A percentile compares a stretch with the other conserved stretches of the same genome.
phyloP scores from a whole-genome alignment of 768 basidiomycete species.

The Scleroderma citrinum region DNA sequence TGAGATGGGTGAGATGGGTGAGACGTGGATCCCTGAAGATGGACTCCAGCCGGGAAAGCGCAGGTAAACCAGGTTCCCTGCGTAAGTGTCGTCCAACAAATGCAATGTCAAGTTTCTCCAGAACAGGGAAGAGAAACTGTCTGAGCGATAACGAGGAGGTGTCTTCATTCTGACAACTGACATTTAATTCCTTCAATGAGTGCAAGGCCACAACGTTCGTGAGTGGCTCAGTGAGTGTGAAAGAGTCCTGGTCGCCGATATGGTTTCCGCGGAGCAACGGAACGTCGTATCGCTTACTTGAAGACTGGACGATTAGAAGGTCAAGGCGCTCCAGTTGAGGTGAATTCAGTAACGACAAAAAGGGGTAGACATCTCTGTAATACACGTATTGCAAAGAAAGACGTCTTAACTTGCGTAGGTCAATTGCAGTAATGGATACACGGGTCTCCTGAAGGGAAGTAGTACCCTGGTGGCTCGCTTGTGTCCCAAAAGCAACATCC shows the following conservation, averaged over 20 bases:
- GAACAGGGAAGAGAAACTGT: constrained; percentile 39
- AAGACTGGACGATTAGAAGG: constrained; percentile 35
- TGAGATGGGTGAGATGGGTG: constrained; percentile 43
- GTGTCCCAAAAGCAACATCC: constrained; percentile 15
- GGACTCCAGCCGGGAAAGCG: constrained; percentile 43
- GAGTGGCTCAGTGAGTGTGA: constrained; percentile 24
- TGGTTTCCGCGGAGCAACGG: constrained; percentile 28
- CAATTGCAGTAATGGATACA: constrained; percentile 18
- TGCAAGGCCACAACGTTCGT: constrained; percentile 21
- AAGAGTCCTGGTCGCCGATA: constrained; percentile 22
- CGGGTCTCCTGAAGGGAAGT: constrained; percentile 5
- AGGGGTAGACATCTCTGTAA: constrained; percentile 35
- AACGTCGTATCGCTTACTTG: constrained; percentile 22
- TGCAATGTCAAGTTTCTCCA: constrained; percentile 40
- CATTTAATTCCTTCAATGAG: constrained; percentile 36
- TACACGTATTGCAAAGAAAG: constrained; percentile 46
- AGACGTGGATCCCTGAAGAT: constrained; percentile 55
- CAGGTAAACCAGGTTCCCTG: constrained; percentile 21
- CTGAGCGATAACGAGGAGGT: constrained; percentile 33
- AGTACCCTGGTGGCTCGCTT: constrained; percentile 8
- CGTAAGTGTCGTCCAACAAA: constrained; percentile 28
- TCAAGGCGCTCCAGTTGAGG: constrained; percentile 41
- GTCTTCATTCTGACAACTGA: constrained; percentile 39
- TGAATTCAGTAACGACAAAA: constrained; percentile 36
- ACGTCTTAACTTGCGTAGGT: constrained; percentile 35